Evolutionary conservation across 2,329 filamentous ascomycete species (phyloP).

Genomic region (Chaetomium globosum): DNA sequence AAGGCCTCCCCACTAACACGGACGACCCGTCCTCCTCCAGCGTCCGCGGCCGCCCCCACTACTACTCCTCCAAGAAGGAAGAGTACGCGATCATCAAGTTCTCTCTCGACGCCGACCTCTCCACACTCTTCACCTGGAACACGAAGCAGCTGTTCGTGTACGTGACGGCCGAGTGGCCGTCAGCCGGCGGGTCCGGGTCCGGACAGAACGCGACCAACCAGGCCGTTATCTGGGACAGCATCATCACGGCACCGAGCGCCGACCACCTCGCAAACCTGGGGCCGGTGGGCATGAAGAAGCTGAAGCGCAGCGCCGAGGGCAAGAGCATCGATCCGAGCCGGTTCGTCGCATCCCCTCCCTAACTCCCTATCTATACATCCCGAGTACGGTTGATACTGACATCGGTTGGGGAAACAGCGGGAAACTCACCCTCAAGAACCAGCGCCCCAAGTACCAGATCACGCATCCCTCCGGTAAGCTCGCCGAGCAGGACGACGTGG

Average conservation of each 20-base stretch:
- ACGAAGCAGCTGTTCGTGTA: constrained; percentile 98
- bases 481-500: constrained; percentile 72
- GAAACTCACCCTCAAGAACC: constrained; percentile 74
- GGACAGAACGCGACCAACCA: constrained; percentile 57
- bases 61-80: constrained; percentile 89
- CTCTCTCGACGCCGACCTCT: constrained; percentile 87
- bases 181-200: constrained; percentile 38
- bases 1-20: constrained; percentile 13
- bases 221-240: constrained; percentile 93
- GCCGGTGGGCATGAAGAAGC: constrained; percentile 63
- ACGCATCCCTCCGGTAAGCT: constrained; percentile 83
- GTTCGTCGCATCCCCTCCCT: constrained; percentile 42
- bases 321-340: constrained; percentile 63
- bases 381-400: neutral
- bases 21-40: constrained; percentile 49
- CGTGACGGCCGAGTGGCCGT: constrained; percentile 76
- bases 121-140: constrained; percentile 94
- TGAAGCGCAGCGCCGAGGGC: constrained; percentile 60
- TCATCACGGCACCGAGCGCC: constrained; percentile 76
- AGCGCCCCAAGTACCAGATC: constrained; percentile 95
- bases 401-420: constrained; percentile 53
- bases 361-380: too few species aligned
- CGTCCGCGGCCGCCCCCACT: constrained; percentile 88
- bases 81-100: constrained; percentile 96
- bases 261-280: constrained; percentile 64